Percentiles rank a stretch among this genome's conserved stretches.
These are phyloP conservation scores for Talaromyces sp. DNA, from an alignment of 2,329 filamentous ascomycete species.

Conservation along the genomic window DNA sequence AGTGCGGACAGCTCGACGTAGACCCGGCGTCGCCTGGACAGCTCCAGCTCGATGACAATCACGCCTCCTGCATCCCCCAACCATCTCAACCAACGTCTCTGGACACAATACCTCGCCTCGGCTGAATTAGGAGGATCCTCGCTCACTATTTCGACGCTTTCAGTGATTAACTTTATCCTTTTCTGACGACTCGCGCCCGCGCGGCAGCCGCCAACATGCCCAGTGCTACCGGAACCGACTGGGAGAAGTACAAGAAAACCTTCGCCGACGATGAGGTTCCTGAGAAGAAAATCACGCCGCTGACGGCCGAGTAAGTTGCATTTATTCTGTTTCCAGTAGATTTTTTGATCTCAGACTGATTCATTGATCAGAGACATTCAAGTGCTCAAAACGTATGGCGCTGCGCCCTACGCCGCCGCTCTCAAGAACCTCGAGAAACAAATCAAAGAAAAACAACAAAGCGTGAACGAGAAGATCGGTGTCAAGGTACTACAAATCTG, in stretches of 20 bases:
- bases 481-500: conserved; percentile 33
- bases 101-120: background rate
- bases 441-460: conserved; percentile 98
- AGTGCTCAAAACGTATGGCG: conserved; percentile 97
- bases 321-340: background rate
- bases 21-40: conserved; percentile 19
- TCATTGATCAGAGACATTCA: conserved; percentile 75
- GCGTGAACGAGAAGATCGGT: conserved; percentile 97
- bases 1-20: conserved; percentile 32
- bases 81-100: background rate
- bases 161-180: background rate
- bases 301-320: conserved; percentile 81
- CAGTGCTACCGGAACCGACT: conserved; percentile 87
- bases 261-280: conserved; percentile 95
- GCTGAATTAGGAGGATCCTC: background rate
- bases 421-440: conserved; percentile 98
- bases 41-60: conserved; percentile 20
- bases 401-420: conserved; percentile 87
- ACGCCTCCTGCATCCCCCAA: background rate
- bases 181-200: conserved; percentile 9
- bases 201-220: conserved; percentile 59
- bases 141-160: background rate
- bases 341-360: conserved; percentile 20
- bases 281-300: conserved; percentile 98
- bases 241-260: conserved; percentile 99